phyloP scores from a whole-genome alignment of 106 monocot genomes.

The Dendrobium huoshanense region DNA sequence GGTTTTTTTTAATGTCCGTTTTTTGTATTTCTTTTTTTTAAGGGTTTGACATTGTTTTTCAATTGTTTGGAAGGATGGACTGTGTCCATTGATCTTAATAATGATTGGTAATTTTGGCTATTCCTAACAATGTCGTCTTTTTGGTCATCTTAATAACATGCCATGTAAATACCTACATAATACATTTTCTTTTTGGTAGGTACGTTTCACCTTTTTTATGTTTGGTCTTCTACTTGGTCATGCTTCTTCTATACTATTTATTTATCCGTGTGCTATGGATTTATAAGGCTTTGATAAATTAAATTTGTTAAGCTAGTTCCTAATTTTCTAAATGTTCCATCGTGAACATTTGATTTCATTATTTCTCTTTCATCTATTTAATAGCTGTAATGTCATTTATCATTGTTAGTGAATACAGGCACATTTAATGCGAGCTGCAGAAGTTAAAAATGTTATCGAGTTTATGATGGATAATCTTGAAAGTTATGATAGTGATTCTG shows the following conservation, averaged over 20 bases:
- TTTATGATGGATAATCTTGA: conserved; percentile 87
- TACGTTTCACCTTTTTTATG: background rate
- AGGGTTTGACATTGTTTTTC: background rate
- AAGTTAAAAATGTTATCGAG: conserved; percentile 89
- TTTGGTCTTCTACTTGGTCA: background rate
- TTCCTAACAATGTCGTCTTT: background rate
- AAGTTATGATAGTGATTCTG: conserved; percentile 64
- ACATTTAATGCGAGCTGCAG: conserved; percentile 86
- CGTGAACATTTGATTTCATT: background rate
- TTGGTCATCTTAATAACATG: background rate
- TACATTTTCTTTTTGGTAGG: background rate
- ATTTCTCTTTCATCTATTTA: conserved; percentile 3
- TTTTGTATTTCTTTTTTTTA: background rate
- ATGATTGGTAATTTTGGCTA: background rate
- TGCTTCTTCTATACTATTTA: background rate
- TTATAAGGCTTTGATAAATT: background rate
- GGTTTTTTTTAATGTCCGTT: background rate
- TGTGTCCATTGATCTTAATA: background rate
- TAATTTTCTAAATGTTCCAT: background rate
- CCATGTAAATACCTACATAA: background rate
- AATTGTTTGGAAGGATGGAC: background rate
- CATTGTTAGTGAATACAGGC: conserved; percentile 70
- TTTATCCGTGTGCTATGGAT: background rate
- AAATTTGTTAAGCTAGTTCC: background rate
- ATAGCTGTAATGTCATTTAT: conserved; percentile 37